Conservation (phyloP, 768 basidiomycete genomes). For the Chalciporus sphaerocephalus region DNA sequence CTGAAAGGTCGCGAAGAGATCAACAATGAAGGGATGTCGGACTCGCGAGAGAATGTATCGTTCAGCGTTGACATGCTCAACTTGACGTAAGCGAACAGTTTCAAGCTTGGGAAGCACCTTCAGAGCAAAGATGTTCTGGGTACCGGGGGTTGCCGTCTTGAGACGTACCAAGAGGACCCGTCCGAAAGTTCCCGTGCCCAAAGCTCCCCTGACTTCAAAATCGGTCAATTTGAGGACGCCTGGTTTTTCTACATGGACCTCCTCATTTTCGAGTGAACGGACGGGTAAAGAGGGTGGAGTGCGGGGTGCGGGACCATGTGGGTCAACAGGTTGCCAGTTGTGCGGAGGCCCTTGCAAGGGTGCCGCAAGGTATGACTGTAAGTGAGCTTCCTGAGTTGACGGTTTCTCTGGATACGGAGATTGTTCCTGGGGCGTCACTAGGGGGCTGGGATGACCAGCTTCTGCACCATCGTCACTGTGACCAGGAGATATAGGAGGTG, state of each 20-base stretch:
- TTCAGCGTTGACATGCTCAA: constrained; percentile 97
- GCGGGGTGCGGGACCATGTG: constrained; percentile 1
- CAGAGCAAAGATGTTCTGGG: constrained; percentile 67
- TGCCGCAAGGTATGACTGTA: constrained; percentile 3
- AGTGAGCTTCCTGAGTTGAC: constrained; percentile 8
- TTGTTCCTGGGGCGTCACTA: constrained; percentile 14
- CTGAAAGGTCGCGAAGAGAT: constrained; percentile 92
- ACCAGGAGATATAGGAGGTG: constrained; percentile 63
- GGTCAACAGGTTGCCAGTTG: constrained; percentile 8
- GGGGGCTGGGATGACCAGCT: constrained; percentile 8
- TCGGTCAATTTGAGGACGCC: constrained; percentile 64
- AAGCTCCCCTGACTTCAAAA: constrained; percentile 75
- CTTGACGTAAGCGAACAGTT: constrained; percentile 85
- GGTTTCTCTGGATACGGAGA: constrained; percentile 7
- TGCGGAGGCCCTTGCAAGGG: constrained; percentile 7
- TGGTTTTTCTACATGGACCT: constrained; percentile 53
- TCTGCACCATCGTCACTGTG: constrained; percentile 40
- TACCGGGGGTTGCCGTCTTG: constrained; percentile 43
- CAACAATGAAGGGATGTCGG: constrained; percentile 93
- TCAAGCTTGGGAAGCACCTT: constrained; percentile 86
- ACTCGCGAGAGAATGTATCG: constrained; percentile 89
- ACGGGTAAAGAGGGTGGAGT: constrained; percentile 39
- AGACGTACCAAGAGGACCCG: constrained; percentile 88
- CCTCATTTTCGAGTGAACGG: constrained; percentile 65
- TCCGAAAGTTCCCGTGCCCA: constrained; percentile 94